Evolutionary conservation across 83 land plant genomes (phyloP), one percentile per base, ranked within the genome.

Genomic region (Isoetes engelmannii): DNA sequence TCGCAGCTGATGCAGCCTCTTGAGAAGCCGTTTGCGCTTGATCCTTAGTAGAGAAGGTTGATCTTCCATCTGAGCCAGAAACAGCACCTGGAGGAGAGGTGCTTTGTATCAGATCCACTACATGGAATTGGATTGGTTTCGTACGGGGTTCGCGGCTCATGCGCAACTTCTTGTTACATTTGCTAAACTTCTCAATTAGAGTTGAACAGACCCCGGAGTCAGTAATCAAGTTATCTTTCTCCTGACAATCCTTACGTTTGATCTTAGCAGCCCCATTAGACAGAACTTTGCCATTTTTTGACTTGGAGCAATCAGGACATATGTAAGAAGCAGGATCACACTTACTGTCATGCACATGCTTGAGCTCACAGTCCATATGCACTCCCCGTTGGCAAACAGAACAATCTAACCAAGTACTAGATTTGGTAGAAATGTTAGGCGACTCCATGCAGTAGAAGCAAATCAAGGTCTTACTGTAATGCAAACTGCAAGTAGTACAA

Each of bases 341-440:
- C 0, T 9, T 57, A 19, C 47, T 20, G 18, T 45, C 65, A 43
- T 4, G 17, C 5, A 55, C 5, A 37, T 48, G 18, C 60, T 65
- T 73, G 7, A 50, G 19, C 72, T 65, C 75, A 50, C 75, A 73
- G 48, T 57, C 69, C 13, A 55, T 43, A 20, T 73, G 75, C 59
- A 73, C 69, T 20, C 61, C 64, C 15, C 75, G 69, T 55, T 46
- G 44, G 48, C 75, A 73, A 2, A 61, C 61, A 6, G 44, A 66
- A 42, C 75, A 73, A 1, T 21, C 28, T 53, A 73, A 54, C 75
- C 75, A 73, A 41, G 54, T 45, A 20, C 72, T 28, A 48, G 72
- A 55, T 73, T 69, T 41, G 46, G 44, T 28, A 71, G 60, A 57
- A 71, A n/a, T 7, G 28, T 71, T 41, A 19, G 66, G 41, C 49